Evolutionary conservation across 1,139 yeast genomes (phyloP), one percentile per base, ranked within the genome.

Genomic region (Sugiyamaella novakii): DNA sequence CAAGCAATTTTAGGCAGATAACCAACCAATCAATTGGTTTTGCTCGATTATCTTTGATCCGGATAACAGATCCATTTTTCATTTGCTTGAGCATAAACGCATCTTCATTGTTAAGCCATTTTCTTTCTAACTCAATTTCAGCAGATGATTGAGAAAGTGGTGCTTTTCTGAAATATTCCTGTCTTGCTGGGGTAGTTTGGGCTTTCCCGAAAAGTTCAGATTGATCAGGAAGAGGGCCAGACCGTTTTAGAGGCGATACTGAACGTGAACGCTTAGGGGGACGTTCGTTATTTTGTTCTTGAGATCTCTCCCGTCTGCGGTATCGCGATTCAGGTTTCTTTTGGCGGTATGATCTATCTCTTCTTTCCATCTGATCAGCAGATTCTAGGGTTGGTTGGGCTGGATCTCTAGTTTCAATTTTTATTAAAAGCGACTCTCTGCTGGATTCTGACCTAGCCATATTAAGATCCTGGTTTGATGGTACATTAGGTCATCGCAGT

Each of bases 21-120:
- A 59, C 59, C 17, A 68, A 50, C 54, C 54, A 53, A 53, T 68
- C 72, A 5, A 63, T 42, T 1, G 63, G 61, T 17, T 52, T 52
- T 3, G 59, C 60, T 5, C 72, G 52, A 8, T 56, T 59, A 29
- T 66, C 65, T 22, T 56, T 51, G 24, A 67, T 54, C 5, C 72
- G 59, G 17, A 68, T 62, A 36, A 62, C 50, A 6, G 72, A 62
- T 1, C 71, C 67, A 24, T 59, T 58, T 42, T 60, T 59, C 47
- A 59, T 62, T 51, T 69, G 73, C 46, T 57, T 55, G 21, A 64
- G 53, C 33, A 62, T 61, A 52, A 69, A 69, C 15, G 53, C 57
- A 36, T 65, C 68, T 46, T 69, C 73, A 25, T 59, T 62, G 1
- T 63, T 62, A 17, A 63, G 46, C 46, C 46, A 42, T 42, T 25